Evolutionary conservation across 2,329 filamentous ascomycete species (phyloP).

Genomic region (Penicillium oxalicum): DNA sequence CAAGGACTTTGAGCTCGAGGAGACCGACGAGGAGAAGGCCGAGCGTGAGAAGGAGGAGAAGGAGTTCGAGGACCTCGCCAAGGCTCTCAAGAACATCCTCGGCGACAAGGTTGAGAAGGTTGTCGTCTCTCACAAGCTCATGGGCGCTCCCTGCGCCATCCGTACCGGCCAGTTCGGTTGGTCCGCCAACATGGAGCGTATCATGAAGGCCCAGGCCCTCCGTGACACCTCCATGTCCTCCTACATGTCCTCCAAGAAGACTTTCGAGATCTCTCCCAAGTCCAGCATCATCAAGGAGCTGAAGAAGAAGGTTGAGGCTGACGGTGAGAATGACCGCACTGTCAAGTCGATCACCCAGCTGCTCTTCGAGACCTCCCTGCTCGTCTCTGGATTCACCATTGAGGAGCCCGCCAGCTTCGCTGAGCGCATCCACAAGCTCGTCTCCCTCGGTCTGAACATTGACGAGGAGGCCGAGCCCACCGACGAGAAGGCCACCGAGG

Average conservation of each 20-base stretch:
- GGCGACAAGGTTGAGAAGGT: constrained; percentile 99
- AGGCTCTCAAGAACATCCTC: constrained; percentile 97
- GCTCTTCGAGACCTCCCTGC: constrained; percentile 95
- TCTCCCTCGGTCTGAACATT: constrained; percentile 94
- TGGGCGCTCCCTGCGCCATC: constrained; percentile 92
- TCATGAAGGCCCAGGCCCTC: constrained; percentile 99
- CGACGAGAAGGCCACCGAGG: constrained; percentile 50
- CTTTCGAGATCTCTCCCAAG: constrained; percentile 99
- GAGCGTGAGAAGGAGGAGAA: constrained; percentile 94
- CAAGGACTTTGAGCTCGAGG: constrained; percentile 99
- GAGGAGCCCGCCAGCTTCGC: constrained; percentile 97
- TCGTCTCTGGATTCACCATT: constrained; percentile 99
- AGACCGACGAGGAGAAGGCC: constrained; percentile 99
- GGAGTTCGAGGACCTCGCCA: constrained; percentile 90
- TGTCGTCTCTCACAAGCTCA: constrained; percentile 95
- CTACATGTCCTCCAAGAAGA: constrained; percentile 99
- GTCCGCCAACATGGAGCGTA: constrained; percentile 99
- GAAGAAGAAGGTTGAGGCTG: constrained; percentile 96
- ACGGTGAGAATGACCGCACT: constrained; percentile 96
- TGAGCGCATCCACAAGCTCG: constrained; percentile 99
- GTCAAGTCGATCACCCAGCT: constrained; percentile 99
- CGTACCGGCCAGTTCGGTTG: constrained; percentile 99
- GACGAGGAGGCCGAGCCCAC: constrained; percentile 80
- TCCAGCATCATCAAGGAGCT: constrained; percentile 97
- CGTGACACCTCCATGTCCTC: constrained; percentile 99